Evolutionary conservation across 176 grass and related monocot genomes (phyloP).

Genomic region (Triticum dicoccoides): DNA sequence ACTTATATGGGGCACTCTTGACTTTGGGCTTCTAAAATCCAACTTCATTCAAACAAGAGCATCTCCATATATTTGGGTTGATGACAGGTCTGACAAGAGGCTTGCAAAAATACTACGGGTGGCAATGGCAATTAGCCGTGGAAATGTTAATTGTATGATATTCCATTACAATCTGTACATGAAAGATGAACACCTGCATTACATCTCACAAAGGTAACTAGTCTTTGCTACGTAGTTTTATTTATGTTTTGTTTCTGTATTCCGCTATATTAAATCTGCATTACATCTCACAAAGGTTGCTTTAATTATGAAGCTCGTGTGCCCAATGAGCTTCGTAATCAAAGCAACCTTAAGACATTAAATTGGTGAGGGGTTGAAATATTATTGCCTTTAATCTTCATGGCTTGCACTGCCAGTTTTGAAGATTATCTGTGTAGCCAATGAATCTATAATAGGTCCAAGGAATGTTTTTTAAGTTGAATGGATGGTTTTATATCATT

Average conservation of each 20-base stretch:
- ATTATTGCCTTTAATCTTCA: background rate
- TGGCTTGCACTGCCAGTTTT: slow-evolving; percentile 7
- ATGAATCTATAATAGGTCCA: background rate
- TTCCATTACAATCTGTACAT: slow-evolving; percentile 96
- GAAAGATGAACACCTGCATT: slow-evolving; percentile 94
- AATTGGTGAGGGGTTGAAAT: background rate
- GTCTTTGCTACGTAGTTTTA: background rate
- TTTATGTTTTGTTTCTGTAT: slow-evolving; percentile 14
- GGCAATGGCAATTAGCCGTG: slow-evolving; percentile 68
- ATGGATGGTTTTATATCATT: background rate
- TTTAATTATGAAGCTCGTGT: background rate
- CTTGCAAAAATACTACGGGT: slow-evolving; percentile 74
- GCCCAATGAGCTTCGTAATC: background rate
- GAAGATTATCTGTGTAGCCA: background rate
- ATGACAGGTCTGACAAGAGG: slow-evolving; percentile 79
- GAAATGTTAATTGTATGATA: slow-evolving; percentile 79
- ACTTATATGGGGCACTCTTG: slow-evolving; percentile 89
- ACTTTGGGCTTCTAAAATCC: slow-evolving; percentile 75
- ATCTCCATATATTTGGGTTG: slow-evolving; percentile 87
- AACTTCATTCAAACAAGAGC: slow-evolving; percentile 93
- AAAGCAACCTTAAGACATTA: background rate
- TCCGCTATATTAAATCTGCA: background rate
- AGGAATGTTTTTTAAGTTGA: slow-evolving; percentile 13
- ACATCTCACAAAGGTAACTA: slow-evolving; percentile 88
- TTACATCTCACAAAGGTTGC: no score